Evolutionary conservation across 169 alveolate genomes (phyloP), one percentile per base, ranked within the genome.

Genomic region (Cryptosporidium tyzzeri): DNA sequence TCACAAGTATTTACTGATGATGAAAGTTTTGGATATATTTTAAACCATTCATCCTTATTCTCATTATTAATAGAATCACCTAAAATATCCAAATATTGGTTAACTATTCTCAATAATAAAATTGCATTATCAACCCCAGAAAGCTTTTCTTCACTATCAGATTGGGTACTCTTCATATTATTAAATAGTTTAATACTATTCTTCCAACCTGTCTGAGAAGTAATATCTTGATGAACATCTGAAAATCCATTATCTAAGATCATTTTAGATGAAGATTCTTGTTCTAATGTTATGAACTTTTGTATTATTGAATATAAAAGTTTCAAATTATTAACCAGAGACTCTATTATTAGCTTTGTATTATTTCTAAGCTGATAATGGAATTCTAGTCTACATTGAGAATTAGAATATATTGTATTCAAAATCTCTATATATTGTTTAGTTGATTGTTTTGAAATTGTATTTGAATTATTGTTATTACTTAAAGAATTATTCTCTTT

Each of bases 91-190:
- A 80, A 41, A 31, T 80, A 80, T 26, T 80, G 89, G 51, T 80
- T 80, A 10, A 62, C 75, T n/a, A 80, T 50, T 48, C 89, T 80
- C 6, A 80, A 48, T 14, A 80, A 33, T 2, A 80, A 44, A 14
- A 80, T 65, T 61, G 89, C 74, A 48, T 80, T 65, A 31, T 80
- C 89, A 33, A 80, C 53, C 3, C 89, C 89, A 29, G 80, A 62
- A 5, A 73, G 0, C 50, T 5, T 73, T 35, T 50, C 61, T 21
- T 73, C 68, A 6, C 1, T 53, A 18, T 35, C n/a, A 2, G 14
- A 45, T 14, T 71, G 37, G 10, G 31, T 12, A 7, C 70, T 50
- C 21, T 58, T 62, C 37, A 41, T 23, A 39, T 33, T 80, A n/a
- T 62, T 80, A 21, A 62, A 65, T 59, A 41, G 6, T 31, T 39